phyloP scores from a whole-genome alignment of 129 eudicot genomes.

The Lactuca saligna region DNA sequence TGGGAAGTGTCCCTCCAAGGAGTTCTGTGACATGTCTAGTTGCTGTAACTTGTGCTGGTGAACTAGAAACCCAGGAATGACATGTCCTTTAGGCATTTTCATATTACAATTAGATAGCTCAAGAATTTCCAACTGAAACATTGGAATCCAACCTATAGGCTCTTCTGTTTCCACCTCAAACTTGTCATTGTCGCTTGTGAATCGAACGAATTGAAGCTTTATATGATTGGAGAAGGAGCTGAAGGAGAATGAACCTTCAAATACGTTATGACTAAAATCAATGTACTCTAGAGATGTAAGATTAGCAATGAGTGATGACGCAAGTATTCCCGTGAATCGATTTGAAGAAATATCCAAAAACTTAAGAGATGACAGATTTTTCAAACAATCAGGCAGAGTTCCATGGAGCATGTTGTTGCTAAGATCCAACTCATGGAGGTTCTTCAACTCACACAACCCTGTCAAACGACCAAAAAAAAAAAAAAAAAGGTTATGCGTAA shows the following conservation, averaged over 20 bases:
- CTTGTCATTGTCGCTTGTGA: not conserved
- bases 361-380: slow-evolving; percentile 26
- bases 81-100: no score
- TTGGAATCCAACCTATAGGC: no score
- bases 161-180: no score
- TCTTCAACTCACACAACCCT: slow-evolving; percentile 35
- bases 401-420: slow-evolving; percentile 18
- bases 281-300: slow-evolving; percentile 38
- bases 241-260: slow-evolving; percentile 16
- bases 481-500: not conserved
- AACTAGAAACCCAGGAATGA: no score
- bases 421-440: slow-evolving; percentile 31
- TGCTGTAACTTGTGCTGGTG: no score
- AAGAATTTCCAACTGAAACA: no score
- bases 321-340: slow-evolving; percentile 9
- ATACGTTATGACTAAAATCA: no score
- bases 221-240: slow-evolving; percentile 24
- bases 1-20: no score
- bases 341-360: slow-evolving; percentile 28
- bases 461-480: not conserved
- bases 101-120: no score
- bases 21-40: no score
- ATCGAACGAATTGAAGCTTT: slow-evolving; percentile 22
- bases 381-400: slow-evolving; percentile 21
- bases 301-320: slow-evolving; percentile 9